These are phyloP conservation scores for Cladophialophora chaetospira DNA, from an alignment of 2,329 filamentous ascomycete genomes.

Conservation along the genomic window DNA sequence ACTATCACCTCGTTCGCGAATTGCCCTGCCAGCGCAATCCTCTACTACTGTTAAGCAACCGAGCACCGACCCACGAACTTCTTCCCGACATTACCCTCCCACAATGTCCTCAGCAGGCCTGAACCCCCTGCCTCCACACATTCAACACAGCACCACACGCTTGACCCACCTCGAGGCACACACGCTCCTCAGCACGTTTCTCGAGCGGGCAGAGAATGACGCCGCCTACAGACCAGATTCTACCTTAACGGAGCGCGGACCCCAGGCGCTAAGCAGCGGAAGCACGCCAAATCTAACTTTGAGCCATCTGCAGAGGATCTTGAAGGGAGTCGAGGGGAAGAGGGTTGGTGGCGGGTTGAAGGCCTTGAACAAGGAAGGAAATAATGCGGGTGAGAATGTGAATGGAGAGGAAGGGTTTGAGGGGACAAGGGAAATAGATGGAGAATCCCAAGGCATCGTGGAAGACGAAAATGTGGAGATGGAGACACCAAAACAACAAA, in stretches of 20 bases:
- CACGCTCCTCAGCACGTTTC: slow-evolving; percentile 29
- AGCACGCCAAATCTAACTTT: slow-evolving; percentile 29
- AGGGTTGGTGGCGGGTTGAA: slow-evolving; percentile 18
- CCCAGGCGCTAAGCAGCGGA: slow-evolving; percentile 24
- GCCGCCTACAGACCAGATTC: slow-evolving; percentile 53
- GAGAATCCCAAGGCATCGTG: neutral
- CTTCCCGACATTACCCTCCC: no score
- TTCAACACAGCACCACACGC: slow-evolving; percentile 29
- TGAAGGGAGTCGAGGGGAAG: slow-evolving; percentile 30
- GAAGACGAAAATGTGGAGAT: neutral
- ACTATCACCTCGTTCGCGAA: no score
- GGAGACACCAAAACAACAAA: neutral
- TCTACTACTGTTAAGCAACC: no score
- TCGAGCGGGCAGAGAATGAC: slow-evolving; percentile 29
- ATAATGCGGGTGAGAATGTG: slow-evolving; percentile 5
- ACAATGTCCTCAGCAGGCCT: slow-evolving; percentile 20
- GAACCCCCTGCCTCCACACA: slow-evolving; percentile 24
- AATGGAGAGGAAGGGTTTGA: neutral
- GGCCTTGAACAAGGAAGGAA: slow-evolving; percentile 1
- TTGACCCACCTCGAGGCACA: slow-evolving; percentile 32
- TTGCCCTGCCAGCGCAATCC: no score
- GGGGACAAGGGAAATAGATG: neutral
- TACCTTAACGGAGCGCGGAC: slow-evolving; percentile 46
- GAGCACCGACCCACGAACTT: no score
- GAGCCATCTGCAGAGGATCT: slow-evolving; percentile 30